These are phyloP conservation scores for Lasiodiplodia sp. DNA, from an alignment of 2,329 filamentous ascomycete genomes.

Conservation along the genomic window DNA sequence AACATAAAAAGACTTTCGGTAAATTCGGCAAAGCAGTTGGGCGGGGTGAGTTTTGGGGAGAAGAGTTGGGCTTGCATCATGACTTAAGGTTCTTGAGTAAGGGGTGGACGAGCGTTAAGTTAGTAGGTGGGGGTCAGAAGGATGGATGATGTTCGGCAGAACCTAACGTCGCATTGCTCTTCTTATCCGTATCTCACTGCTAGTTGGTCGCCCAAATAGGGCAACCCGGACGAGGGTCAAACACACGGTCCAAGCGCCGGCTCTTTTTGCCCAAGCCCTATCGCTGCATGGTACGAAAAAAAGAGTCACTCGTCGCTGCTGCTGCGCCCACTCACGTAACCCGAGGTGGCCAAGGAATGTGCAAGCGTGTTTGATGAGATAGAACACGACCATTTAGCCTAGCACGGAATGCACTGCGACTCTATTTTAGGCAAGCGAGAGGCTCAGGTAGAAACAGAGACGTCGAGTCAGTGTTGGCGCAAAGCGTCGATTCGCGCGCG, in stretches of 20 bases:
- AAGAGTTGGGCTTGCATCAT: neutral
- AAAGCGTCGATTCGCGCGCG: neutral
- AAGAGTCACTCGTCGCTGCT: neutral
- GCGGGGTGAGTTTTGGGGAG: neutral
- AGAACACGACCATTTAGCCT: slow-evolving; percentile 4
- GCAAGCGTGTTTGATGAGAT: neutral
- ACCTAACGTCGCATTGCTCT: neutral
- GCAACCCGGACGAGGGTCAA: neutral
- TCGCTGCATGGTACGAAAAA: neutral
- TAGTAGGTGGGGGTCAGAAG: neutral
- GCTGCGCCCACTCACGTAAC: slow-evolving; percentile 10
- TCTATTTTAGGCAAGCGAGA: neutral
- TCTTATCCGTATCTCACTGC: slow-evolving; percentile 3
- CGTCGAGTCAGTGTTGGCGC: neutral
- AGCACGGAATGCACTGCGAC: slow-evolving; percentile 9
- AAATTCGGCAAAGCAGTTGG: neutral
- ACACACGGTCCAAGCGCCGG: neutral
- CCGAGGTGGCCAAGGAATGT: neutral
- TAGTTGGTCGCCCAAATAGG: slow-evolving; percentile 1
- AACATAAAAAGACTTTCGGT: neutral
- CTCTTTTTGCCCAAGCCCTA: neutral
- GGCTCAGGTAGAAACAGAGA: neutral
- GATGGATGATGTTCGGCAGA: neutral
- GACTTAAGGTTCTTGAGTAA: slow-evolving; percentile 2
- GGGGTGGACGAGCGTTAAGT: neutral